These are phyloP conservation scores for Nakazawaea peltata DNA, from an alignment of 805 yeast species.

Conservation along the genomic window DNA sequence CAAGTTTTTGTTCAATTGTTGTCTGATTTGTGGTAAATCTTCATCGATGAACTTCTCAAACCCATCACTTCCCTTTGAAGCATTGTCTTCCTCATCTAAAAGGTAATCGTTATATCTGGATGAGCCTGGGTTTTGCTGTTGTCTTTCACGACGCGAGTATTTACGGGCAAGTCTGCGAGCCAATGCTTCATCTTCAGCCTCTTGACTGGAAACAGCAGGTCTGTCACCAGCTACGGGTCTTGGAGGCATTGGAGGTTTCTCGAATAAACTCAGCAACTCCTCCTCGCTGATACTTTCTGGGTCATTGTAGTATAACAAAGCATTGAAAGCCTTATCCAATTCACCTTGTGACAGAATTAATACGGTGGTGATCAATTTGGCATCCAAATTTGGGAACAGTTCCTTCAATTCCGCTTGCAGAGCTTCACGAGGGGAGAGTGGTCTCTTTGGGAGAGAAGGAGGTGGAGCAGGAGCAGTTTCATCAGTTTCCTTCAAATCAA, in stretches of 20 bases:
- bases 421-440: slow-evolving; percentile 49
- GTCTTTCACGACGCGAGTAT: slow-evolving; percentile 23
- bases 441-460: slow-evolving; percentile 50
- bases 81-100: slow-evolving; percentile 19
- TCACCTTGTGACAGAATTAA: slow-evolving; percentile 80
- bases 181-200: slow-evolving; percentile 68
- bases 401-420: slow-evolving; percentile 59
- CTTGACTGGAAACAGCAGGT: slow-evolving; percentile 38
- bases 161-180: slow-evolving; percentile 77
- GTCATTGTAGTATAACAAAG: slow-evolving; percentile 72
- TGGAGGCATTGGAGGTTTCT: slow-evolving; percentile 24
- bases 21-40: slow-evolving; percentile 53
- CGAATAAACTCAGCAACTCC: slow-evolving; percentile 18
- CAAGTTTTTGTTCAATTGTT: slow-evolving; percentile 62
- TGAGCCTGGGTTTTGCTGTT: background rate
- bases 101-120: slow-evolving; percentile 11
- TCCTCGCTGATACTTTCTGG: slow-evolving; percentile 52
- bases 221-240: slow-evolving; percentile 29
- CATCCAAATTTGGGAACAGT: slow-evolving; percentile 80
- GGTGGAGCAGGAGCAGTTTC: slow-evolving; percentile 14
- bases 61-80: slow-evolving; percentile 37
- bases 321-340: slow-evolving; percentile 83
- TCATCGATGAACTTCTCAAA: slow-evolving; percentile 52
- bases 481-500: background rate
- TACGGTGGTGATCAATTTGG: slow-evolving; percentile 63